Base-by-base conservation (phyloP, 768 basidiomycete genomes). In the Leucosporidium yakuticum region DNA sequence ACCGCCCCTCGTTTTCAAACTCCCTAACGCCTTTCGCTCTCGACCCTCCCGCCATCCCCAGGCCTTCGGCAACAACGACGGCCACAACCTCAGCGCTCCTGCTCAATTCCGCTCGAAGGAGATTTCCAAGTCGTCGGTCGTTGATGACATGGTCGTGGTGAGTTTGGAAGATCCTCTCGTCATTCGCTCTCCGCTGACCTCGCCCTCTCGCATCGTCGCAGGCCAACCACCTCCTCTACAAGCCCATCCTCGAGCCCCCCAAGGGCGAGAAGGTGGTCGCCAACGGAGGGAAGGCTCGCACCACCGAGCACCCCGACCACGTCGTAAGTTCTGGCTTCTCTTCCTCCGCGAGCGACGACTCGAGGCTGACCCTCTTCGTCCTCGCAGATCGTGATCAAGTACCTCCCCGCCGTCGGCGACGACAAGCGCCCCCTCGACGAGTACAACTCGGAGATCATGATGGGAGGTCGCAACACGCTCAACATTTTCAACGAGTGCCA, bases 381-480 rank as follows among this genome's bases (percentile, higher is more conserved):
- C 1, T 55, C 19, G 7, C 39, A 57, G 44, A 29, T 63, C 44
- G 92, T 95, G 64, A 95, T 95, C 85, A 95, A 95, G 83, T 95
- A 95, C 74, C 88, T 97, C 4, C 92, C 91, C 27, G 90, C 93
- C 31, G 93, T 95, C 39, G 94, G 95, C 51, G 96, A 98, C 82
- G 91, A 90, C 65, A 98, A 97, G 86, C 85, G 91, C 64, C 95
- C 94, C n/a, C 92, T 98, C 83, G 96, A 98, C 81, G 94, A 97
- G 83, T 98, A 97, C 81, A 92, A 93, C 80, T 94, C 91, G 17
- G 94, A 98, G 83, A 93, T 98, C 76, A 88, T 94, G 82, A 95
- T 94, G 77, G 94, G 94, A 74, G 94, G 94, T 36, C 83, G 91
- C 70, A 90, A 88, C 71, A 91, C 89, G 17, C 93, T 96, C 83